Evolutionary conservation across 2,329 filamentous ascomycete genomes (phyloP).

Genomic region (Phyllosticta capitalensis): DNA sequence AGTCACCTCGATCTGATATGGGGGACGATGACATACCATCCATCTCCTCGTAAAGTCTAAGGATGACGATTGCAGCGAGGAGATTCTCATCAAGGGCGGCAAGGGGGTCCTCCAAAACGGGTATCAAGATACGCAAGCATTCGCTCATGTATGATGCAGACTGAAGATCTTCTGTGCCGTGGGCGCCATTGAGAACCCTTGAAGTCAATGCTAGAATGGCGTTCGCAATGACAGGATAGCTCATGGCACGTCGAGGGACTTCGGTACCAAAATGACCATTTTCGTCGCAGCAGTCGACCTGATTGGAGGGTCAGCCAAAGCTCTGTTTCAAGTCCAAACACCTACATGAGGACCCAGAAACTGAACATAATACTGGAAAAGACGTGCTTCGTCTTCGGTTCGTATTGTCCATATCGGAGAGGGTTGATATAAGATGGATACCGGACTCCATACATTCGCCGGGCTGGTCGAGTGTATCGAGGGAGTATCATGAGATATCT

Average conservation of each 20-base stretch:
- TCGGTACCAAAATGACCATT: slow-evolving; percentile 33
- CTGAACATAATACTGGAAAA: slow-evolving; percentile 4
- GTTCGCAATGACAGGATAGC: slow-evolving; percentile 38
- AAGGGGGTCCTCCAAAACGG: slow-evolving; percentile 33
- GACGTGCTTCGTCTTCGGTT: slow-evolving; percentile 1
- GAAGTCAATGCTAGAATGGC: slow-evolving; percentile 40
- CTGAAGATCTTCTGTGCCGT: slow-evolving; percentile 30
- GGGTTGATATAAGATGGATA: background rate
- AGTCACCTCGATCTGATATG: background rate
- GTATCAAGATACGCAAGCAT: slow-evolving; percentile 39
- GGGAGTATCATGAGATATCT: no score
- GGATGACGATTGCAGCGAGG: slow-evolving; percentile 39
- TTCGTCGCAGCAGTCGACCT: slow-evolving; percentile 10
- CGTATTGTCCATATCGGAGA: background rate
- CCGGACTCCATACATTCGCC: background rate
- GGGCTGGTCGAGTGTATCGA: no score
- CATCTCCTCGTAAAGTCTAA: slow-evolving; percentile 42
- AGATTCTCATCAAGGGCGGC: slow-evolving; percentile 38
- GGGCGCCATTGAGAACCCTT: slow-evolving; percentile 34
- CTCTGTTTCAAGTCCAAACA: background rate
- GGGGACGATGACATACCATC: slow-evolving; percentile 14
- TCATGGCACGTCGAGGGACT: slow-evolving; percentile 38
- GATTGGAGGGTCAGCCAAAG: background rate
- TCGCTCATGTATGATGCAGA: slow-evolving; percentile 37
- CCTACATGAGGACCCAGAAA: background rate